Evolutionary conservation across 2,329 filamentous ascomycete species (phyloP), one percentile per base, ranked within the genome.

Genomic region (Diaporthe humulicola): DNA sequence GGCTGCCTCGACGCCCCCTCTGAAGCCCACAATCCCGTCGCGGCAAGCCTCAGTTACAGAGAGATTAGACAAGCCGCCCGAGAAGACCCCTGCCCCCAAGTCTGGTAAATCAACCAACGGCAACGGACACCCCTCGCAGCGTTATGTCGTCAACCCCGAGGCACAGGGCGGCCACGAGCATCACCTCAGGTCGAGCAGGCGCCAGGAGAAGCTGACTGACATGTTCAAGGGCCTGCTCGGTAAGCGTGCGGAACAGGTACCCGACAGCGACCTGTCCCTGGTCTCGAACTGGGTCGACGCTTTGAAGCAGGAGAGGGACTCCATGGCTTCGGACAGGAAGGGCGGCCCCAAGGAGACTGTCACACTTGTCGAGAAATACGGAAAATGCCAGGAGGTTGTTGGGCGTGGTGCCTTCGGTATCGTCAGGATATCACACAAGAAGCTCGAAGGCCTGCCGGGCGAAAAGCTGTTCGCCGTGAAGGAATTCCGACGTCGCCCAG

Each of bases 381-480:
- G 97, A 79, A 98, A 98, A 86, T 98, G 97, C 82, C 96, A 98
- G 82, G 97, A 99, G 83, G 92, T 99, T 45, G 95, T 99, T 33
- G 97, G 97, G 28, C 95, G 96, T 50, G 97, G 97, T 76, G 97
- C 97, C 56, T 99, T 99, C 84, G 97, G 97, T 74, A 98, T 99
- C 77, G 97, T 99, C 77, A 92, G 97, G 76, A 98, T 98, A 84
- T 98, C 96, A 22, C 97, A 98, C 90, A 99, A 99, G 86, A 93
- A 95, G 76, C 90, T 97, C 76, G 94, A 95, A 19, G 94, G 93
- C 80, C 93, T 95, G 79, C 92, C 90, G 79, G 87, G 90, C 74
- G 97, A 98, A 85, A 96, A 97, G 86, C 89, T 99, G 14, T 99
- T 97, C 81, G 97, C 97, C 50, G 96, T 99, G 81, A 99, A 99